Evolutionary conservation across 73 alveolate genomes (phyloP).

Genomic region (Paramecium caudatum): DNA sequence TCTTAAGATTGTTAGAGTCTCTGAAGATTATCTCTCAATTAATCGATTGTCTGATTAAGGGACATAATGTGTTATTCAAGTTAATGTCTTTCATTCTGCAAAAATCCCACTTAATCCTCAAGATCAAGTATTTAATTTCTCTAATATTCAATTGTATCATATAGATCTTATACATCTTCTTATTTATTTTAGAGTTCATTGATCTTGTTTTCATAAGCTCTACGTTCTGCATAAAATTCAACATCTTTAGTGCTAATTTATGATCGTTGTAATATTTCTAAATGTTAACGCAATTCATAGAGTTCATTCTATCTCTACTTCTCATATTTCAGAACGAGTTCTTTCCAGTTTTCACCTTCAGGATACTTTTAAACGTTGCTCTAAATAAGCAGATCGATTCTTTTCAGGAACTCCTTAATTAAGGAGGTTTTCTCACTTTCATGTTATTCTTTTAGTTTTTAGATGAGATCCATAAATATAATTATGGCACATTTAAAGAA

Average conservation of each 20-base stretch:
- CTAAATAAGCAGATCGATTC: slow-evolving; percentile 22
- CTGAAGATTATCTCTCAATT: slow-evolving; percentile 17
- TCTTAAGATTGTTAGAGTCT: slow-evolving; percentile 44
- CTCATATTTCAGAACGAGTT: slow-evolving; percentile 36
- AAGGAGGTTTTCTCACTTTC: neutral
- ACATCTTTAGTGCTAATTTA: slow-evolving; percentile 39
- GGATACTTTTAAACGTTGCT: slow-evolving; percentile 61
- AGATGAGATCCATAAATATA: slow-evolving; percentile 3
- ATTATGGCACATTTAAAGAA: slow-evolving; percentile 65
- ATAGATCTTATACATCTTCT: slow-evolving; percentile 56
- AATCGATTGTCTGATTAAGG: slow-evolving; percentile 24
- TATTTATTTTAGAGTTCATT: slow-evolving; percentile 41
- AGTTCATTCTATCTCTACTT: slow-evolving; percentile 64
- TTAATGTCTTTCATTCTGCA: slow-evolving; percentile 41
- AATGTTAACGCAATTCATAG: slow-evolving; percentile 47
- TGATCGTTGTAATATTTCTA: slow-evolving; percentile 53
- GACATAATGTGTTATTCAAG: neutral
- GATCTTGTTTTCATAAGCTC: slow-evolving; percentile 69
- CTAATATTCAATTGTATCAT: slow-evolving; percentile 49
- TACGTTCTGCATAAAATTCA: slow-evolving; percentile 58
- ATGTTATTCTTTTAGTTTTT: slow-evolving; percentile 31
- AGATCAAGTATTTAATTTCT: slow-evolving; percentile 45
- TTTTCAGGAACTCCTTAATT: slow-evolving; percentile 1
- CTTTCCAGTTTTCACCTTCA: slow-evolving; percentile 63
- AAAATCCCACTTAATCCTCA: neutral